Conservation (phyloP, 108 stramenopile species). For the Fistulifera solaris region DNA sequence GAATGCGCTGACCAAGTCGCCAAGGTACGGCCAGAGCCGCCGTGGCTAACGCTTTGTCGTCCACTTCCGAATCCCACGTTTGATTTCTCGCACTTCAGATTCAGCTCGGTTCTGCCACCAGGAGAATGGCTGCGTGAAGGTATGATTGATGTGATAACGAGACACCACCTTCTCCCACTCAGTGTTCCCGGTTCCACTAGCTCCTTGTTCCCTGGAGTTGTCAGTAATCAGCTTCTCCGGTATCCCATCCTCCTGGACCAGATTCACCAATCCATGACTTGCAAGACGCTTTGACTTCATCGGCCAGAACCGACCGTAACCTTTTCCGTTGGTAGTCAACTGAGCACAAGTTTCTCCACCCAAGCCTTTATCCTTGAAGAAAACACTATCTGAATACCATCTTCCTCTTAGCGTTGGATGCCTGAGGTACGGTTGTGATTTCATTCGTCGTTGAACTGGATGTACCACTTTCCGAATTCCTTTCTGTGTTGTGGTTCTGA, state of each 20-base stretch:
- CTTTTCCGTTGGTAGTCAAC: not conserved
- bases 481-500: constrained; percentile 21
- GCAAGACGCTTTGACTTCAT: not conserved
- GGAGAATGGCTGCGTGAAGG: constrained; percentile 6
- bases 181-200: too few species aligned
- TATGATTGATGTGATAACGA: not conserved
- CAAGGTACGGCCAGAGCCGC: constrained; percentile 13
- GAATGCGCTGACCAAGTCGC: constrained; percentile 2
- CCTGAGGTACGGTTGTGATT: not conserved
- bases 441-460: not conserved
- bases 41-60: constrained; percentile 1
- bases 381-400: not conserved
- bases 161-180: not conserved
- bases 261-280: not conserved
- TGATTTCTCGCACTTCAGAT: constrained; percentile 6
- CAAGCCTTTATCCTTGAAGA: not conserved
- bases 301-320: not conserved
- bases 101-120: constrained; percentile 20
- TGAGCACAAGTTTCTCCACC: not conserved
- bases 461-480: constrained; percentile 15
- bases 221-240: not conserved
- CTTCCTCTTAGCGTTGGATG: not conserved
- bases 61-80: not conserved
- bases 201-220: constrained; percentile 1
- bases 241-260: not conserved